Evolutionary conservation across 176 grass and related monocot species (phyloP), one percentile per base, ranked within the genome.

Genomic region (Rhynchospora pubera): DNA sequence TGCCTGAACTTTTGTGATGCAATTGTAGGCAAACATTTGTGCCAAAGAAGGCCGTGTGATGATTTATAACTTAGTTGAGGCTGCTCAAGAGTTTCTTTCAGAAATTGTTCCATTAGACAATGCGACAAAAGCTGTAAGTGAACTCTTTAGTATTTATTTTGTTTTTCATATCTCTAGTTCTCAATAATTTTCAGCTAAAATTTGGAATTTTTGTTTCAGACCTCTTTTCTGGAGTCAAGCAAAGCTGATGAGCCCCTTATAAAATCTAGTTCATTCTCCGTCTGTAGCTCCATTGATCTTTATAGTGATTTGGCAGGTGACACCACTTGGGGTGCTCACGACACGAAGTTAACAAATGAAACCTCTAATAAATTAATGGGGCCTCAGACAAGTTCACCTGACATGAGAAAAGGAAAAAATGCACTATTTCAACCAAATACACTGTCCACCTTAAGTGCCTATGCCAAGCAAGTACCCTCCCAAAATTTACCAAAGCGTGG

Each of bases 41-140:
- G 89, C 92, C 5, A 87, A 89, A 88, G 92, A 94, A 86, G 95
- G 95, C 43, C 92, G 95, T 83, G 88, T 94, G 77, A 97, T 97
- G 95, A 94, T 97, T 87, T 94, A 91, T 55, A 79, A 94, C 87
- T 88, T 97, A 83, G 87, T 97, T n/a, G 95, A 94, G 88, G 90
- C 84, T 87, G 95, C 95, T 64, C 95, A 94, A 88, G 95, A 97
- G 64, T 97, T 94, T 86, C 65, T 94, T 74, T 97, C 95, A 76
- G 90, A 89, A 92, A 93, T 92, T 83, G 50, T 84, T 77, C 88
- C 92, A 62, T 9, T 79, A 51, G 83, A 68, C 65, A 79, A 78
- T 80, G 67, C 86, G 78, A 65, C n/a, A n/a, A 80, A 85, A 66
- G 85, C 78, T 84, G 95, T 97, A 94, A 89, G 86, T 87, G 15